Conservation (phyloP, 257 asterid genomes). For the Salvia splendens region DNA sequence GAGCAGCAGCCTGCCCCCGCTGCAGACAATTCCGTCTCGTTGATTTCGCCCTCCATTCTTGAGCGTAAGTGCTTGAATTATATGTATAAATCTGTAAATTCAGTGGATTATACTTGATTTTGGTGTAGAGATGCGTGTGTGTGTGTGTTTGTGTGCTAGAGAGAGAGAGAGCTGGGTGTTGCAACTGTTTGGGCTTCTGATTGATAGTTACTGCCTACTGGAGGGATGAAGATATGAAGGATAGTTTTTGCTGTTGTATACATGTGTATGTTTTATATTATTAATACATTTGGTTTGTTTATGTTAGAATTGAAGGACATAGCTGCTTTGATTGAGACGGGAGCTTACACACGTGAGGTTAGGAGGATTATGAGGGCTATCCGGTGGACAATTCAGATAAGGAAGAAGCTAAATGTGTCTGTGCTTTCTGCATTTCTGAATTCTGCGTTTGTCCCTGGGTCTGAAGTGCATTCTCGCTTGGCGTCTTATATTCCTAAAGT, state of each 20-base stretch:
- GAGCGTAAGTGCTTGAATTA: constrained; percentile 44
- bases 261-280: too few relatives aligned
- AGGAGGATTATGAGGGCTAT: constrained; percentile 72
- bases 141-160: neutral
- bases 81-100: neutral
- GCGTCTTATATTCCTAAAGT: constrained; percentile 72
- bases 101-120: neutral
- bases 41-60: constrained; percentile 47
- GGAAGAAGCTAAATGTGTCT: constrained; percentile 69
- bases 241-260: neutral
- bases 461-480: constrained; percentile 64
- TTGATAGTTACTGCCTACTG: neutral
- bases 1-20: constrained; percentile 62
- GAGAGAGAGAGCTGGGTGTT: neutral
- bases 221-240: neutral
- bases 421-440: constrained; percentile 60
- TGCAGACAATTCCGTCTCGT: constrained; percentile 46
- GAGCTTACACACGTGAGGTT: constrained; percentile 75
- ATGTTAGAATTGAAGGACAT: constrained; percentile 73
- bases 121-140: neutral
- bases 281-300: constrained; percentile 22
- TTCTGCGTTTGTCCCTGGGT: constrained; percentile 63
- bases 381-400: constrained; percentile 66
- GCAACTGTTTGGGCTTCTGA: neutral
- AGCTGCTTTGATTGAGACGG: constrained; percentile 71